Evolutionary conservation across 306 rosid genomes (phyloP), one percentile per base, ranked within the genome.

Genomic region (Dryas drummondii): DNA sequence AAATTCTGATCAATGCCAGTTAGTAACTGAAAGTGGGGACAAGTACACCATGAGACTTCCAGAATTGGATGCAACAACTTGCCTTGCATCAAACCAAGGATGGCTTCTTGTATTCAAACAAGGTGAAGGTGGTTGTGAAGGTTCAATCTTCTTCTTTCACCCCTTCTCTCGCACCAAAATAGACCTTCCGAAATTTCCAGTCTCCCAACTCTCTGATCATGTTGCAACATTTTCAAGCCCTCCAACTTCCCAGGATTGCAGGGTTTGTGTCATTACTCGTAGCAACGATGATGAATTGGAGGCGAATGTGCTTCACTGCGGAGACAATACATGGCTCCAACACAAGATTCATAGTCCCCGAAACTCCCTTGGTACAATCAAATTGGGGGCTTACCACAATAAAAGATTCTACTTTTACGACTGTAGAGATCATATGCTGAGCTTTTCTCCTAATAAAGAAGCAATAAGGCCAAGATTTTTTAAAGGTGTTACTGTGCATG

Each of bases 71-170:
- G 76, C 58, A 0, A 76, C 80, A 32, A 78, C 80, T 51, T 83
- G 87, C 81, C 83, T 83, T 22, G 81, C 85, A 26, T 83, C 89
- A 0, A 8, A 44, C 12, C 44, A 22, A 51, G 89, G 87, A 45
- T 83, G 89, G 87, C 66, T 83, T 49, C 82, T 86, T 11, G 3
- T 85, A 4, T 70, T 73, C 66, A n/a, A 63, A 0, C 4, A n/a
- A 4, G 71, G 56, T 7, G 69, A 68, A 9, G 7, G 2, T 5
- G 48, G 48, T 46, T 5, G 3, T 46, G 48, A 0, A 46, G 7
- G 48, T 46, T 70, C 82, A 1, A 9, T 80, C 46, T 82, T 85
- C 80, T 82, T 85, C 76, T 79, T 76, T 15, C 69, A 64, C 32
- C 89, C 89, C 5, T 70, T 85, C 59, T 69, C 84, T 0, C 52